Evolutionary conservation across 768 basidiomycete genomes (phyloP), one percentile per base, ranked within the genome.

Genomic region (Baorangia bicolor): DNA sequence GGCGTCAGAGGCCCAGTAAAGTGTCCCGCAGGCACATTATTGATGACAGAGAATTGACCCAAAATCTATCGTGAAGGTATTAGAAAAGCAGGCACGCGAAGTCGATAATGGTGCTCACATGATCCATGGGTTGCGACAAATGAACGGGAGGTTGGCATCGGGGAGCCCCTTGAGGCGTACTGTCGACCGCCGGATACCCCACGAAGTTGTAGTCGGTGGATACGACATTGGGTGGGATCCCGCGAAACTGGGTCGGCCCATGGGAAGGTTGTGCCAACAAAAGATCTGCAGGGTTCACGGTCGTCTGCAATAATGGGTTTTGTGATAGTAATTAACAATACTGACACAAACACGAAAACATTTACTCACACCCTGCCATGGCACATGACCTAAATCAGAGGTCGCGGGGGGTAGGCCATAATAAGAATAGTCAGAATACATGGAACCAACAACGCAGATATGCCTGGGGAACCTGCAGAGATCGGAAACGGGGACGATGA

Each of bases 291-390:
- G 62, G 55, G 21, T 45, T 45, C n/a, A 56, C 50, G 4, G 55
- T 49, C 21, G 23, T 41, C 41, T 64, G 44, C 13, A 12, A 44
- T 1, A 10, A 27, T 23, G 34, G 8, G 41, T 34, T 40, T 31
- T 56, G 34, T 2, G 12, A 50, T 14, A 3, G 5, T 11, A 27
- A 18, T 56, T 28, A 54, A 25, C 10, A 28, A 49, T n/a, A 2
- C n/a, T 20, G 23, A 51, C 5, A 20, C 38, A 39, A 39, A 12
- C 18, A 37, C 2, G 20, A 51, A 20, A 25, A 20, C 1, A 7
- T 40, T 13, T 42, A 54, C 63, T 52, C 41, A 64, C 63, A n/a
- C 30, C 38, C 18, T 58, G 46, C 13, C 20, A 30, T 34, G 18
- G 7, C 37, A 37, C 23, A 55, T 57, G 39, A 41, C 38, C 39